Percentiles rank a stretch among this genome's conserved stretches.
These are phyloP conservation scores for Chlorella sp. DNA, from an alignment of 139 green algal species.

Conservation along the genomic window DNA sequence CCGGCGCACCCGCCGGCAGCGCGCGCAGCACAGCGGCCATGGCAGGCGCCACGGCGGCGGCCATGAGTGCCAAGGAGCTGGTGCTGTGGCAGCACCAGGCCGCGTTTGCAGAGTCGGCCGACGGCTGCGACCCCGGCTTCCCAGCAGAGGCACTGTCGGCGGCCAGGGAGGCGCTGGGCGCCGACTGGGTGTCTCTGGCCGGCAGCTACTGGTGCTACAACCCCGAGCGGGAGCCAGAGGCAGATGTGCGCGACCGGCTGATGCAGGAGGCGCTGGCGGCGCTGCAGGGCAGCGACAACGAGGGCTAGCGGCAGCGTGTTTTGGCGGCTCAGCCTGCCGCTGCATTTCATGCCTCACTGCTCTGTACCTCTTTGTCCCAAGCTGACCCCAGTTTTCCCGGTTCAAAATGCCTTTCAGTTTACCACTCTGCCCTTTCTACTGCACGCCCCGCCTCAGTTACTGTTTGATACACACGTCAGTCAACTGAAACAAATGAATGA, in stretches of 20 bases:
- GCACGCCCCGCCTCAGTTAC: background rate
- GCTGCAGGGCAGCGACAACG: too few relatives aligned
- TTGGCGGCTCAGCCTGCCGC: too few relatives aligned
- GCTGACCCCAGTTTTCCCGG: too few relatives aligned
- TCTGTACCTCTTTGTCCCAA: too few relatives aligned
- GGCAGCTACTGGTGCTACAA: conserved; percentile 24
- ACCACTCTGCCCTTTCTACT: background rate
- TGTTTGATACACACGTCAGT: background rate
- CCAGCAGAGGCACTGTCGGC: conserved; percentile 6
- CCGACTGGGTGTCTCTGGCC: background rate
- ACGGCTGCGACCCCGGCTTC: conserved; percentile 6
- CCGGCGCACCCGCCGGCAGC: background rate
- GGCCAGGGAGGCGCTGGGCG: conserved; percentile 1
- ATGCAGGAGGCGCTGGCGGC: too few relatives aligned
- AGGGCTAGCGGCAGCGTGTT: too few relatives aligned
- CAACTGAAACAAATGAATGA: background rate
- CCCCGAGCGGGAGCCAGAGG: conserved; percentile 8
- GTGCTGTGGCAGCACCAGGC: conserved; percentile 42
- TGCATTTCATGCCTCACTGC: too few relatives aligned
- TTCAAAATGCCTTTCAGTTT: too few relatives aligned
- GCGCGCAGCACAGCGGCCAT: background rate
- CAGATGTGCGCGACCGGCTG: too few relatives aligned
- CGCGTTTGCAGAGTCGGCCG: background rate
- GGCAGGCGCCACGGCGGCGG: conserved; percentile 22
- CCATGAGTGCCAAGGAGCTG: conserved; percentile 21